A percentile compares a stretch with the other conserved stretches of the same genome.
These are phyloP conservation scores for Neolentinus lepideus DNA, from an alignment of 1,284 basidiomycete species.

Conservation along the genomic window DNA sequence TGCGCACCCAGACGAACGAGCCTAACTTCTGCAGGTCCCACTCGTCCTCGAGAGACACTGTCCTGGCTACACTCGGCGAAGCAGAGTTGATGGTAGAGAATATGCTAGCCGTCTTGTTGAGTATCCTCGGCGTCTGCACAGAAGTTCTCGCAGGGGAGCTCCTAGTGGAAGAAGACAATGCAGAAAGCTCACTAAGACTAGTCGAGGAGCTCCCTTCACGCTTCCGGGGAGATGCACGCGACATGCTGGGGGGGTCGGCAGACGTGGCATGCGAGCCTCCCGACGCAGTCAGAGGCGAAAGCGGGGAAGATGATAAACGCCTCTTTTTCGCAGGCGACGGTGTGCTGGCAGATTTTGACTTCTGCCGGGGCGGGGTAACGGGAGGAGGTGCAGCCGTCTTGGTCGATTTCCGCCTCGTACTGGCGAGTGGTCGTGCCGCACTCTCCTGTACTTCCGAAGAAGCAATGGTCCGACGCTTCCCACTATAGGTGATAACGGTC, in stretches of 20 bases:
- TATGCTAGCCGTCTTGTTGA: background rate
- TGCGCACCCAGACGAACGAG: slow-evolving; percentile 26
- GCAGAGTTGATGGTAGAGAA: background rate
- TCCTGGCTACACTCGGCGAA: background rate
- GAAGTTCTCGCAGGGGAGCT: background rate
- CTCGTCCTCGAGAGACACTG: slow-evolving; percentile 4
- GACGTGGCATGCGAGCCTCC: background rate
- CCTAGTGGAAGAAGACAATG: background rate
- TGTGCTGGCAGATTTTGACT: background rate
- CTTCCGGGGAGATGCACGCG: background rate
- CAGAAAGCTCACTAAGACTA: background rate
- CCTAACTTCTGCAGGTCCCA: slow-evolving; percentile 13
- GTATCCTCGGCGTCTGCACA: background rate
- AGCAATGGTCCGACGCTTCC: background rate
- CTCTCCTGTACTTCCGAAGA: background rate
- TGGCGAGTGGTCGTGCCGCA: background rate
- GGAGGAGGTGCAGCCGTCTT: background rate
- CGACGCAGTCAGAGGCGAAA: background rate
- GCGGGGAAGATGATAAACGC: background rate
- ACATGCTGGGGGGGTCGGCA: background rate
- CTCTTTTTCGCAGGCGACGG: background rate
- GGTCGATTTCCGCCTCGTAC: background rate
- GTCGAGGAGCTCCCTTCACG: background rate
- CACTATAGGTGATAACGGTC: background rate
- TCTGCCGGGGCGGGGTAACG: background rate